Conservation (phyloP, 1,284 basidiomycete species). For the Heterobasidion occidentale region DNA sequence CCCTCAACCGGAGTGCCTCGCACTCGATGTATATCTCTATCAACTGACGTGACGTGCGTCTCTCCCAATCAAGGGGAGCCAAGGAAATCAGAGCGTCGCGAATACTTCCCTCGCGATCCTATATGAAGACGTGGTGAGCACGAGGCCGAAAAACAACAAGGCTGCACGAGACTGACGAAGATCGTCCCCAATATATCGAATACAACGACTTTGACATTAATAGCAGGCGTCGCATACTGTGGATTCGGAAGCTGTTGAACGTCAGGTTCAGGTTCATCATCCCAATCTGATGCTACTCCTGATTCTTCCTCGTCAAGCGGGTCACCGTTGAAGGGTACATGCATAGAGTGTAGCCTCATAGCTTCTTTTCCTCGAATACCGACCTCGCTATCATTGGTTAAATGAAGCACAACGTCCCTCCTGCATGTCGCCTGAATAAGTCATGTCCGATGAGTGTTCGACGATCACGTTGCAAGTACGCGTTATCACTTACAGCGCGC, state of each 20-base stretch:
- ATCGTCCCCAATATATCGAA: not conserved
- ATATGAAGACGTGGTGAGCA: not conserved
- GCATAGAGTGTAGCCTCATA: not conserved
- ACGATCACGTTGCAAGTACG: not conserved
- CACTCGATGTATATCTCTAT: not conserved
- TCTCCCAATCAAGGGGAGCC: not conserved
- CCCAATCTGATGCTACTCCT: not conserved
- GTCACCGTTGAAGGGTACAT: not conserved
- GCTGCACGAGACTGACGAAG: not conserved
- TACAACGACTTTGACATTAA: not conserved
- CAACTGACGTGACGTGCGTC: not conserved
- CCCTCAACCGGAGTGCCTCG: not conserved
- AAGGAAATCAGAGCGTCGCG: not conserved
- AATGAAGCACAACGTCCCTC: not conserved
- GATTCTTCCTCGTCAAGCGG: not conserved
- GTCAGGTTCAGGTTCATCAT: not conserved
- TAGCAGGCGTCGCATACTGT: not conserved
- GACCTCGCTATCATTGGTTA: not conserved
- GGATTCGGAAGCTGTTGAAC: not conserved
- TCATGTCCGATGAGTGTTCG: not conserved
- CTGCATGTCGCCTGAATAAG: not conserved
- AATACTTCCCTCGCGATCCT: not conserved
- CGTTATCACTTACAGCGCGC: not conserved
- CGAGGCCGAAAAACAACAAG: not conserved
- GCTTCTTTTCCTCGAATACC: not conserved